These are phyloP conservation scores for Phaeotremella fagi DNA, from an alignment of 768 basidiomycete genomes.

Conservation along the genomic window DNA sequence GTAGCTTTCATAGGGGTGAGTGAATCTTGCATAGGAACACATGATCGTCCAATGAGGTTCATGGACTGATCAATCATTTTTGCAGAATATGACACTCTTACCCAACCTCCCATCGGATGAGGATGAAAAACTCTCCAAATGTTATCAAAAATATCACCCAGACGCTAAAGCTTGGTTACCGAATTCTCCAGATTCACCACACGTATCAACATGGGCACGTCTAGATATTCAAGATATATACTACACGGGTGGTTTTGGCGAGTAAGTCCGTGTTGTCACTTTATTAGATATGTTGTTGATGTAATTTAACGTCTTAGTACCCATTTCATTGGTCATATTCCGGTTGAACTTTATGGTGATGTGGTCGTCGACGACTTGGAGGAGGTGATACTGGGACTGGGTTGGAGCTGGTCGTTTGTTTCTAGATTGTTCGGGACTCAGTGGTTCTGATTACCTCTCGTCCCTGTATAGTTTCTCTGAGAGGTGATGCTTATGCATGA, in stretches of 20 bases:
- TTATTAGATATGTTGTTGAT: background rate
- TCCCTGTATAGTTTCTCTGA: background rate
- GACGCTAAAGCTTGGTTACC: slow-evolving; percentile 42
- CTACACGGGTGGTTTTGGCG: slow-evolving; percentile 47
- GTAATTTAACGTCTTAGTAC: slow-evolving; percentile 2
- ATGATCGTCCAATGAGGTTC: background rate
- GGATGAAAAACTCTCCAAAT: slow-evolving; percentile 14
- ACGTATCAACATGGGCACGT: slow-evolving; percentile 37
- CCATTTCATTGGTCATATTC: slow-evolving; percentile 46
- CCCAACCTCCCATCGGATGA: slow-evolving; percentile 16
- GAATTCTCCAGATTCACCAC: slow-evolving; percentile 10
- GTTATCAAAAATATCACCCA: slow-evolving; percentile 38
- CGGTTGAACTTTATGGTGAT: slow-evolving; percentile 33
- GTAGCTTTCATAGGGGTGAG: slow-evolving; percentile 47
- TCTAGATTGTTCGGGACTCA: too few relatives aligned
- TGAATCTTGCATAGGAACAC: background rate
- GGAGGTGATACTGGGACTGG: too few relatives aligned
- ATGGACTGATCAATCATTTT: background rate
- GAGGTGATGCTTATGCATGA: background rate
- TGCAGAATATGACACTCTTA: slow-evolving; percentile 42
- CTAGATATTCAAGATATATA: slow-evolving; percentile 40
- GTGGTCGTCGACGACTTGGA: slow-evolving; percentile 8
- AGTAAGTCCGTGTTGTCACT: slow-evolving; percentile 29
- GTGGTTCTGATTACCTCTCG: too few relatives aligned
- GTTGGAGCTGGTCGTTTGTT: too few relatives aligned